Percentiles rank a stretch among this genome's conserved stretches.
These are phyloP conservation scores for Hymenoscyphus fraxineus DNA, from an alignment of 2,329 filamentous ascomycete species.

Conservation along the genomic window DNA sequence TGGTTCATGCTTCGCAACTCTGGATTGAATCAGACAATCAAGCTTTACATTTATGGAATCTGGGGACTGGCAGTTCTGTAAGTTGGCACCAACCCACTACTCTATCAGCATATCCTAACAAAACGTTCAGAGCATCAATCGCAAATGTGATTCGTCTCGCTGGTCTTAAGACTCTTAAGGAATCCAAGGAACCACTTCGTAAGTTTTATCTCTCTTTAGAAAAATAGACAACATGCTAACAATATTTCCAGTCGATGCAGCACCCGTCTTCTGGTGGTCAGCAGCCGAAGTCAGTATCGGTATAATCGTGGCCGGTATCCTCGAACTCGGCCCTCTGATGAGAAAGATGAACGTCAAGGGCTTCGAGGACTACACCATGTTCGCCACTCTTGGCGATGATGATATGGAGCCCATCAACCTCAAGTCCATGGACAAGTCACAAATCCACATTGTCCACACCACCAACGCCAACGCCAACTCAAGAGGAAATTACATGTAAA, in stretches of 20 bases:
- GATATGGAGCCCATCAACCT: background rate
- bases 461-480: background rate
- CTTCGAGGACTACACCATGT: constrained; percentile 15
- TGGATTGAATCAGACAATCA: constrained; percentile 12
- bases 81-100: background rate
- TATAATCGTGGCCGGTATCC: constrained; percentile 22
- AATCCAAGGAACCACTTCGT: constrained; percentile 21
- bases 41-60: constrained; percentile 23
- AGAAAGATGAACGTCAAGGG: constrained; percentile 15
- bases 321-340: constrained; percentile 24
- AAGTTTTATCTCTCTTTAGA: background rate
- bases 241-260: constrained; percentile 15
- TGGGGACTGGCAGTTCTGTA: constrained; percentile 22
- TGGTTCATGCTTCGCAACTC: constrained; percentile 67
- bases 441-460: background rate
- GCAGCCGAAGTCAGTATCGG: constrained; percentile 25
- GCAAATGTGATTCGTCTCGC: constrained; percentile 27
- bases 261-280: constrained; percentile 26
- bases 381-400: background rate
- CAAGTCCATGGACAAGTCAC: background rate
- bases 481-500: background rate
- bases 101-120: constrained; percentile 9
- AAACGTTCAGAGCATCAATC: constrained; percentile 18
- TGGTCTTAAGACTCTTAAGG: constrained; percentile 20
- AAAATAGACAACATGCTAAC: background rate